Base-by-base conservation (phyloP, 1,284 basidiomycete genomes). In the Austroboletus niveus region DNA sequence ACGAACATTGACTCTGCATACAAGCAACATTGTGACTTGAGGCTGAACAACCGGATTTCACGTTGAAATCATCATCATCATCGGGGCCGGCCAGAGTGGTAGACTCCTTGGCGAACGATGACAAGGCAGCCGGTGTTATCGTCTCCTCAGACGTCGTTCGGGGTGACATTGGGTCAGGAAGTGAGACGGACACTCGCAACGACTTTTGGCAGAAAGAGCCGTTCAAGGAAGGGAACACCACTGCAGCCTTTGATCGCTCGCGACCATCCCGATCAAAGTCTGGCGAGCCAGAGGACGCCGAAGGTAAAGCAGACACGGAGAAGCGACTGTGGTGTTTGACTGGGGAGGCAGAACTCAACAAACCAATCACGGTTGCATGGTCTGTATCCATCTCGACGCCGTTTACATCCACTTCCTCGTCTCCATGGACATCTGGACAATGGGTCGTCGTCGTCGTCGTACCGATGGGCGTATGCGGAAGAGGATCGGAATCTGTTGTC, bases 401-500 rank as follows among this genome's bases (percentile, higher is more conserved):
- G 11, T 51, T 42, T 4, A 45, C 45, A 10, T 47, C 48, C 22
- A 41, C 50, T 1, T 57, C 57, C n/a, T 60, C 52, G 39, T 62
- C 63, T 42, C 47, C 54, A 32, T 52, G 46, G 40, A 61, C 44
- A 30, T 51, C 53, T 11, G 46, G 39, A 12, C 49, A 50, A 35
- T 49, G 55, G 1, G 58, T 24, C 22, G 22, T 45, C 6, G 45
- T 45, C 6, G 45, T 53, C 20, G 29, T 12, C 15, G 44, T 36
- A 20, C 63, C 63, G 14, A 64, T 38, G 15, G 65, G 66, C 15
- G 66, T 64, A 12, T 63, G 60, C 3, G 64, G 66, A 8, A 52
- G 53, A 50, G 55, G 62, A 52, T 64, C 63, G 8, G 66, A 64
- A 49, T 68, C 63, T 5, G 63, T 68, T 2, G 63, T 66, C 0